These are phyloP conservation scores for Hypoxylon perforatum DNA, from an alignment of 495 filamentous ascomycete genomes.

Conservation along the genomic window DNA sequence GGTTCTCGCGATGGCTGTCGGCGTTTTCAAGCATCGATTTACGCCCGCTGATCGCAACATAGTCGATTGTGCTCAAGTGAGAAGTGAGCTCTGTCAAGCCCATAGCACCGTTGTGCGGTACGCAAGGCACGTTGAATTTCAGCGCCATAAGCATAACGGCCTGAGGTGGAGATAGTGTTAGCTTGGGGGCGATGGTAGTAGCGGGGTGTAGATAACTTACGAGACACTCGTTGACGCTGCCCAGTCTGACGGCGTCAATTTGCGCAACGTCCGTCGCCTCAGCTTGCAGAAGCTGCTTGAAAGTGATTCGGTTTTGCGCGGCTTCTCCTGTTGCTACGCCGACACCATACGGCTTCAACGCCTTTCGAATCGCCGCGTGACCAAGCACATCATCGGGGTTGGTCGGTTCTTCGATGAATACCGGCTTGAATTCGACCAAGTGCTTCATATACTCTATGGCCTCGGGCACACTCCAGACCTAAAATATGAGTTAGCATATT, in stretches of 20 bases:
- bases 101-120: slow-evolving; percentile 89
- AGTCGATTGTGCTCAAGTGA: slow-evolving; percentile 91
- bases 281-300: slow-evolving; percentile 85
- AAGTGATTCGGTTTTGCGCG: slow-evolving; percentile 92
- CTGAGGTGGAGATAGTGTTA: background rate
- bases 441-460: slow-evolving; percentile 87
- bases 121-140: slow-evolving; percentile 85
- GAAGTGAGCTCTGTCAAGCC: slow-evolving; percentile 92
- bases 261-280: slow-evolving; percentile 87
- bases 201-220: background rate
- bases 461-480: slow-evolving; percentile 89
- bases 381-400: slow-evolving; percentile 89
- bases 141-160: slow-evolving; percentile 88
- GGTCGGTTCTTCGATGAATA: slow-evolving; percentile 96
- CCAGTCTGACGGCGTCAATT: slow-evolving; percentile 87
- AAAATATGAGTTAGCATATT: background rate
- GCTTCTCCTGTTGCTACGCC: slow-evolving; percentile 92
- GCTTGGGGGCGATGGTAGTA: background rate
- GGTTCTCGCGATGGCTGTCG: slow-evolving; percentile 91
- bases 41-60: slow-evolving; percentile 85
- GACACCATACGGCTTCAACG: slow-evolving; percentile 76
- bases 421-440: slow-evolving; percentile 84
- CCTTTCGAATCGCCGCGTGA: slow-evolving; percentile 82
- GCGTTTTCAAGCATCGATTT: slow-evolving; percentile 86
- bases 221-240: slow-evolving; percentile 89